Base-by-base conservation (phyloP, 164 flowering plant genomes). In the Magnolia kwangsiensis region DNA sequence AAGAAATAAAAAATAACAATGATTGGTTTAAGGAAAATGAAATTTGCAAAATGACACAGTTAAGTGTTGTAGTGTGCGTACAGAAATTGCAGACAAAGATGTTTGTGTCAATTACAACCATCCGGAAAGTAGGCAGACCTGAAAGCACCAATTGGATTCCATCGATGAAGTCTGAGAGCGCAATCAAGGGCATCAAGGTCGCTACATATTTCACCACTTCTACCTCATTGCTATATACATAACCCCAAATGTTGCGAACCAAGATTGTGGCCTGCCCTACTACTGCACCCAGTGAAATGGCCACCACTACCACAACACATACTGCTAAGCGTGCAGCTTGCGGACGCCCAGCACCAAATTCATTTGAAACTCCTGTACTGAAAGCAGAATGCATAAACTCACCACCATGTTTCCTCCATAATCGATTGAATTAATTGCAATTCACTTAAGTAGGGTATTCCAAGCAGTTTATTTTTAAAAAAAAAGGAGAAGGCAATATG, bases 61-160 rank as follows among this genome's bases (percentile, higher is more conserved):
- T 9, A 13, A 27, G 29, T 27, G 29, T 24, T 18, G 20, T 37
- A 37, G 45, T 37, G 7, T 1, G 51, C 27, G 37, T 13, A 59
- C 18, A 59, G 63, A 59, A 59, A 59, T 13, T 59, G 14, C 63
- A 0, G 19, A 13, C 63, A 4, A 59, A 59, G 63, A 59, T 11
- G 14, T 23, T 11, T 31, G 20, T 7, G 45, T 37, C 45, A 37
- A 37, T 37, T 4, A 37, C 7, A 37, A 37, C 45, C 45, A 37
- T 55, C 55, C 27, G 24, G 49, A 55, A 51, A 70, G 58, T 21
- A 21, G 49, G 21, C 10, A 18, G 45, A 87, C 92, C 89, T 84
- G 90, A 86, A 70, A 89, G 90, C 18, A 85, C 88, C 75, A 84
- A 76, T 63, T 86, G 90, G 16, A 85, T 77, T 27, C 87, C 86